Evolutionary conservation across 129 eudicot species (phyloP), one percentile per base, ranked within the genome.

Genomic region (Lactuca saligna): DNA sequence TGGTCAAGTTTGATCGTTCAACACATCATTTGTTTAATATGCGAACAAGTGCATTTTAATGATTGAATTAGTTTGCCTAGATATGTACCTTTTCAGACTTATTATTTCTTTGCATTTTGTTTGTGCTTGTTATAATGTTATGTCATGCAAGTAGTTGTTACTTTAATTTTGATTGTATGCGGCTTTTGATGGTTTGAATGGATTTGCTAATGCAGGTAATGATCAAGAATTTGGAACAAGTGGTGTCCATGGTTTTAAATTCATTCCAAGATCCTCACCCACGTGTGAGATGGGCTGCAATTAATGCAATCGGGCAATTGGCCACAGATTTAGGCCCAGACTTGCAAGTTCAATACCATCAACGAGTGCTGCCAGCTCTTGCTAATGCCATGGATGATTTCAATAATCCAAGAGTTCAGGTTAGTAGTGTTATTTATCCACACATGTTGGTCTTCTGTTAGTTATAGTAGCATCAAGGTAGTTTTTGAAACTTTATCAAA

Each of bases 271-370:
- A 89, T 74, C 88, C 92, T 14, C 99, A 93, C 65, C 88, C 99
- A 31, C 97, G 99, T 55, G 99, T 83, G 44, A 81, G 99, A 69
- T 93, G 99, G 99, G 99, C 99, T 49, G 99, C 99, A 60, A 93
- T 93, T 63, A 93, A 93, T 78, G 99, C 99, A n/a, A 93, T 93
- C 61, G 99, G 99, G 39, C 99, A 93, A 79, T 68, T 93, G 69
- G 91, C 99, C 25, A 93, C 99, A 44, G 99, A 93, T 76, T 79
- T 93, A 82, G 99, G 99, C 39, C 99, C 99, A 6, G 99, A 93
- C 63, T 83, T 93, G 88, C 99, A 93, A 83, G 82, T 83, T 54
- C 97, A 93, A 60, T 89, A 87, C 83, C 99, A 93, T 75, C 92
- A 87, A 29, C 81, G 75, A 49, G 95, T 87, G 78, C 73, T 93